phyloP scores from a whole-genome alignment of 2,329 filamentous ascomycete species.

The Neonectria sp. region DNA sequence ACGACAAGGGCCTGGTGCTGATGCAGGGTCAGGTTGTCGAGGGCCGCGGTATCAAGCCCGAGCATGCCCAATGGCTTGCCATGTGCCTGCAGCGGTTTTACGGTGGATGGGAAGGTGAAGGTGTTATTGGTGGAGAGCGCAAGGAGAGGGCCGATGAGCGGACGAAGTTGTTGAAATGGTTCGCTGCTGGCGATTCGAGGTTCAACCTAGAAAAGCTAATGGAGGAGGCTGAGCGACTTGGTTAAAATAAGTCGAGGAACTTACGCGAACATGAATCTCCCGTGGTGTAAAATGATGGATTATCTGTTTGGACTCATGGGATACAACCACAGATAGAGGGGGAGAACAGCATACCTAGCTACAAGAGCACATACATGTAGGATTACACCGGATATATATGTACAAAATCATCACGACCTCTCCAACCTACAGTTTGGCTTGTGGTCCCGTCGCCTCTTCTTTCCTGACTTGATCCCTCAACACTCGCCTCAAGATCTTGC shows the following conservation, averaged over 20 bases:
- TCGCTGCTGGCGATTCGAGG: slow-evolving; percentile 80
- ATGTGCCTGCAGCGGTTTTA: slow-evolving; percentile 98
- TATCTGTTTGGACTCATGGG: background rate
- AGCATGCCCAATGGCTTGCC: slow-evolving; percentile 90
- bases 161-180: slow-evolving; percentile 83
- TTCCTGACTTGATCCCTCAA: slow-evolving; percentile 62
- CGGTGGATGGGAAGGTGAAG: slow-evolving; percentile 71
- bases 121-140: slow-evolving; percentile 55
- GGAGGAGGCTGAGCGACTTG: slow-evolving; percentile 89
- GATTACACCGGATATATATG: slow-evolving; percentile 27
- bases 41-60: slow-evolving; percentile 80
- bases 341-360: background rate
- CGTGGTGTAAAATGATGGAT: slow-evolving; percentile 5
- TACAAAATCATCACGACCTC: slow-evolving; percentile 18
- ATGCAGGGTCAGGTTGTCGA: slow-evolving; percentile 87
- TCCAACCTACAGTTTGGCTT: slow-evolving; percentile 54
- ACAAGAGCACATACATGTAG: slow-evolving; percentile 28
- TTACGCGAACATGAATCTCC: background rate
- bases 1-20: slow-evolving; percentile 83
- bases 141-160: slow-evolving; percentile 74
- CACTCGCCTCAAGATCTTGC: slow-evolving; percentile 64
- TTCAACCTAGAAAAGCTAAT: slow-evolving; percentile 90
- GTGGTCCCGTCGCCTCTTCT: slow-evolving; percentile 50
- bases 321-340: slow-evolving; percentile 10
- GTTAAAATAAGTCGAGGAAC: slow-evolving; percentile 50